Evolutionary conservation across 2,329 filamentous ascomycete genomes (phyloP), one percentile per base, ranked within the genome.

Genomic region (Cadophora sp.): DNA sequence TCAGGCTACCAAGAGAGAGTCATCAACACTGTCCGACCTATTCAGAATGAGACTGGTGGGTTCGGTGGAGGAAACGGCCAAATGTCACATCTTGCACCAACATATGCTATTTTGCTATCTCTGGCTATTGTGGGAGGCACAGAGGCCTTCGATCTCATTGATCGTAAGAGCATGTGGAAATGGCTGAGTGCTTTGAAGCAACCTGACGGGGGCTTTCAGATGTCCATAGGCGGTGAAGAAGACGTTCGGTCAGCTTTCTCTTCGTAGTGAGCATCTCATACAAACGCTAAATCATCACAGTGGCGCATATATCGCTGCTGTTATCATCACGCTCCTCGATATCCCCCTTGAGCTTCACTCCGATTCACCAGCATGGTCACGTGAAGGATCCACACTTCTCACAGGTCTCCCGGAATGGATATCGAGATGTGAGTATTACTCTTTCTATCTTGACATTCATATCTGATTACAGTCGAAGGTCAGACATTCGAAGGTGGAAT

Each of bases 401-500:
- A 89, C 90, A 69, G 87, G 89, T 34, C 86, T 98, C 31, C 90
- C 89, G 29, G 89, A 93, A 75, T 97, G 94, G 85, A 85, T 98
- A 59, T 87, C 89, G 53, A 84, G 86, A 81, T 97, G 95, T 91
- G 86, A 83, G 89, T 86, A 72, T 66, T 69, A 6, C 1, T n/a
- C 6, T 4, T 19, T n/a, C 19, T 5, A 37, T 51, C 7, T 9
- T 22, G 31, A 5, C 26, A 51, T 9, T 55, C 66, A 62, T 72
- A 50, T 26, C 58, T 19, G 27, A 27, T 66, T 9, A 62, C 31
- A 34, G 19, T 19, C 31, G 22, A 72, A 93, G 91, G 92, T 79
- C 95, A 98, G 85, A 97, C 93, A 12, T 97, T 91, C 80, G 96
- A 99, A 82, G 96, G 96, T 72, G 96, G 96, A 60, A 94, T 99